A percentile compares a stretch with the other conserved stretches of the same genome.
These are phyloP conservation scores for Alternaria sp. DNA, from an alignment of 2,329 filamentous ascomycete species.

Conservation along the genomic window DNA sequence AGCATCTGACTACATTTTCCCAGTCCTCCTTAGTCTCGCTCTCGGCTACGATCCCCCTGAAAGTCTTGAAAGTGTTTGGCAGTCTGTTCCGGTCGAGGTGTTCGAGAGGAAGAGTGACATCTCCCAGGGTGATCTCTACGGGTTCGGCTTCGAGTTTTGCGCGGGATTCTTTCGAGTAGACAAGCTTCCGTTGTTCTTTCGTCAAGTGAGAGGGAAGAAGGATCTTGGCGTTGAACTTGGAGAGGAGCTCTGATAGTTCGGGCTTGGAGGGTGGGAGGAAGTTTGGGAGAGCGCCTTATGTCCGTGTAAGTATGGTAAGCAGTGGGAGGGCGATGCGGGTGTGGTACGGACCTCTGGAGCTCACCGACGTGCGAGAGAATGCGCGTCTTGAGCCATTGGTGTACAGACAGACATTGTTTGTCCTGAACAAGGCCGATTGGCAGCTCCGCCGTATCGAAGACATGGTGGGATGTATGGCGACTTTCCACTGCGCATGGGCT, in stretches of 20 bases:
- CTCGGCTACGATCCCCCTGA: slow-evolving; percentile 24
- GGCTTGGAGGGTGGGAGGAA: slow-evolving; percentile 54
- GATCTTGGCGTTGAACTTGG: slow-evolving; percentile 53
- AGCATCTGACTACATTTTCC: slow-evolving; percentile 45
- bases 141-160: slow-evolving; percentile 54
- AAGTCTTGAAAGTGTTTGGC: slow-evolving; percentile 14
- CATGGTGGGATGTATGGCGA: slow-evolving; percentile 34
- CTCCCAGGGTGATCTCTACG: slow-evolving; percentile 53
- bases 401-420: slow-evolving; percentile 17
- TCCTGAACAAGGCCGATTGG: slow-evolving; percentile 32
- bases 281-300: slow-evolving; percentile 49
- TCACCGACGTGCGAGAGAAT: slow-evolving; percentile 38
- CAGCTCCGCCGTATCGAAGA: slow-evolving; percentile 41
- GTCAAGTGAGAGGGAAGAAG: slow-evolving; percentile 56
- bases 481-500: slow-evolving; percentile 1
- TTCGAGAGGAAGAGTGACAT: slow-evolving; percentile 46
- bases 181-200: slow-evolving; percentile 51
- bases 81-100: slow-evolving; percentile 37
- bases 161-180: slow-evolving; percentile 53
- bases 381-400: slow-evolving; percentile 38
- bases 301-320: slow-evolving; percentile 10
- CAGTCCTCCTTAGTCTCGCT: slow-evolving; percentile 42
- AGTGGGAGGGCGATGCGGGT: neutral
- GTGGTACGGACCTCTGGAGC: slow-evolving; percentile 33
- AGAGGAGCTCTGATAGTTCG: slow-evolving; percentile 53